Percentiles rank a stretch among this genome's conserved stretches.
Conservation (phyloP, 1,139 yeast species). For the Arxiozyma slooffiae region DNA sequence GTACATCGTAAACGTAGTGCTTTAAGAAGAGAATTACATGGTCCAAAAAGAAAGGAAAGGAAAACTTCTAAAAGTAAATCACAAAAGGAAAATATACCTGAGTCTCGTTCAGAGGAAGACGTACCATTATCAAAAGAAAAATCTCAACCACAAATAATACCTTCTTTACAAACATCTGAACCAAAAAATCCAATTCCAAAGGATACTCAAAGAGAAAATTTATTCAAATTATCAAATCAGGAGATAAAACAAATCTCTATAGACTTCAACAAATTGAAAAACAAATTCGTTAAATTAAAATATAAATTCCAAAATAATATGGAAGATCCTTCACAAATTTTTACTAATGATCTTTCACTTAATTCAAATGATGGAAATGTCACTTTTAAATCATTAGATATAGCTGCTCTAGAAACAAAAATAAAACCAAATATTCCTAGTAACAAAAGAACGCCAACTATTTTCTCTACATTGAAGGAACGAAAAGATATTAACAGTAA, state of each 20-base stretch:
- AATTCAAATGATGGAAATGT: not conserved
- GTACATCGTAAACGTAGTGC: slow-evolving; percentile 1
- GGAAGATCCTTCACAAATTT: not conserved
- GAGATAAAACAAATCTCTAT: not conserved
- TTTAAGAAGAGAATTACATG: slow-evolving; percentile 1
- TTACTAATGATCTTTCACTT: not conserved
- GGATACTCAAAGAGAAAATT: not conserved
- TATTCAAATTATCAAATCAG: not conserved
- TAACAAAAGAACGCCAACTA: slow-evolving; percentile 21
- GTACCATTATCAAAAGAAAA: not conserved
- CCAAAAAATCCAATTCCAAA: not conserved
- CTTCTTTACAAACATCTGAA: not conserved
- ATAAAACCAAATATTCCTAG: slow-evolving; percentile 5
- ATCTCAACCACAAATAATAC: not conserved
- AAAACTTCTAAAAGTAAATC: not conserved
- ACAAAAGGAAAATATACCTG: not conserved
- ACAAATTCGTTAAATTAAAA: slow-evolving; percentile 2
- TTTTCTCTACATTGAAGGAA: slow-evolving; percentile 25
- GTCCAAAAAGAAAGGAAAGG: not conserved
- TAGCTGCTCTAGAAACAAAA: slow-evolving; percentile 8
- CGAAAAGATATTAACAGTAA: not conserved
- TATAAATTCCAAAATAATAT: not conserved
- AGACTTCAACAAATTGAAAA: not conserved
- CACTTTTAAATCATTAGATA: slow-evolving; percentile 3
- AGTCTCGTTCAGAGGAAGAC: not conserved